Conservation (phyloP, 2,329 filamentous ascomycete species). For the Ustulina deusta region DNA sequence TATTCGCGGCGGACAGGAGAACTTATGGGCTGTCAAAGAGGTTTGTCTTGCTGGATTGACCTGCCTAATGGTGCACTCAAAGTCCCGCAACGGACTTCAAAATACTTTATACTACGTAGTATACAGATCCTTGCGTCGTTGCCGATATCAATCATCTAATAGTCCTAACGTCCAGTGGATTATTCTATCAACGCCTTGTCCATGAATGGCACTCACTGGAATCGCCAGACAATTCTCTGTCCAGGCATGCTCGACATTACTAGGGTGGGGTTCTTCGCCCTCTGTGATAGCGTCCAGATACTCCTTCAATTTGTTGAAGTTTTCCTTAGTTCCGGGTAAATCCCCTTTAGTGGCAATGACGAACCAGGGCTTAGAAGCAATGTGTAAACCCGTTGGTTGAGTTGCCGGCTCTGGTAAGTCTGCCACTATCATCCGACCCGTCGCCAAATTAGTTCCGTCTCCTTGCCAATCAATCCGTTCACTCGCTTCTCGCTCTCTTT, state of each 20-base stretch:
- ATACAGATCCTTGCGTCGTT: conserved; percentile 4
- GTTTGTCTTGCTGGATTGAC: background rate
- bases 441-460: conserved; percentile 56
- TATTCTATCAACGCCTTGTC: conserved; percentile 82
- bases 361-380: conserved; percentile 96
- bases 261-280: conserved; percentile 77
- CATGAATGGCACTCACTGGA: conserved; percentile 89
- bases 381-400: conserved; percentile 67
- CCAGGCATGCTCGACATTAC: conserved; percentile 70
- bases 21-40: background rate
- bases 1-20: background rate
- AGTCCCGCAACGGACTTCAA: background rate
- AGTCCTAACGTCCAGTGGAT: conserved; percentile 78
- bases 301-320: conserved; percentile 75
- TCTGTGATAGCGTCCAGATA: conserved; percentile 77
- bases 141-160: conserved; percentile 61
- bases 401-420: conserved; percentile 37
- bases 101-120: background rate
- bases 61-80: conserved; percentile 14
- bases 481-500: conserved; percentile 72
- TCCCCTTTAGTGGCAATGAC: conserved; percentile 96
- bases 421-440: conserved; percentile 48
- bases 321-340: conserved; percentile 79
- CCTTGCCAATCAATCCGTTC: conserved; percentile 69
- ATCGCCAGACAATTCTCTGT: conserved; percentile 74